Base-by-base conservation (phyloP, 164 flowering plant genomes). In the Liriodendron chinense region DNA sequence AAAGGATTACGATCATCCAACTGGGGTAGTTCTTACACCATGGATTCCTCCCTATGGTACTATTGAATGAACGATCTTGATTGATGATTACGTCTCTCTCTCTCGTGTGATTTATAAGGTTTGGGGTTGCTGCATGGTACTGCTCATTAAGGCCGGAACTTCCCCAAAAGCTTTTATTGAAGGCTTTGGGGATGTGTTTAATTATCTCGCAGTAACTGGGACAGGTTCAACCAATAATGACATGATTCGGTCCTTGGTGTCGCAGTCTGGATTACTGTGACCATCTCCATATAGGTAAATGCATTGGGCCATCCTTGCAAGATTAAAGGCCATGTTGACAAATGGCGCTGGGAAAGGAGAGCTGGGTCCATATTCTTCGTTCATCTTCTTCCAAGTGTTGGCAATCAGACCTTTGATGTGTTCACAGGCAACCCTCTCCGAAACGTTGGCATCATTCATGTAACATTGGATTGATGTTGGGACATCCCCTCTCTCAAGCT, bases 271-370 rank as follows among this genome's bases (percentile, higher is more conserved):
- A 23, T 50, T 28, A 47, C 78, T 72, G 25, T 57, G 72, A 22
- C 81, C 81, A 79, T 79, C 80, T 59, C 78, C 78, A 67, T 71
- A 20, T 23, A 70, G 75, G 64, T 75, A 79, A 14, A 71, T 18
- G 48, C 50, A 56, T 9, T 47, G 75, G 9, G 68, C 16, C 22
- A 47, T 71, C 16, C 81, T 20, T 0, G 76, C 76, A 49, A 72
- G 76, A 64, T 79, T 72, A 0, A 72, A 20, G 53, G 71, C 70
- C 13, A 50, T 7, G 4, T 62, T 49, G 7, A 68, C 62, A 20
- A 79, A 75, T 47, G 57, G 67, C 18, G 1, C 3, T 0, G 24
- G 14, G 26, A 59, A 72, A 3, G 78, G 73, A 18, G 75, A 59
- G 12, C 72, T 14, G 7, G 16, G 1, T 9, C 10, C 50, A 43